Conservation (phyloP, 352 stramenopile species). For the Phytophthora crassamura region DNA sequence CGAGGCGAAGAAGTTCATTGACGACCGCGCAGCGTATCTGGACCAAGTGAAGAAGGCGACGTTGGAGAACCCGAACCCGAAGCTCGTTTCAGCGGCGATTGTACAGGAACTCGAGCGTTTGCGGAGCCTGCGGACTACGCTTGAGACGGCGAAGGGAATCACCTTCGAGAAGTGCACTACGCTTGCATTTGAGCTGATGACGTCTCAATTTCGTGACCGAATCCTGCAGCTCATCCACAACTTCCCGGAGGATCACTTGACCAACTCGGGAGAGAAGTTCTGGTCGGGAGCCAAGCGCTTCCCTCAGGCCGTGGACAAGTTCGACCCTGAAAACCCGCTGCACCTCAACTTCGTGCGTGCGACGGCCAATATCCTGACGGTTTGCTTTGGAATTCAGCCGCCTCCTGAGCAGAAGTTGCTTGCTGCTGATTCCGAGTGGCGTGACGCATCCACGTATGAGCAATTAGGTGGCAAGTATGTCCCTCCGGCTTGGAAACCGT, state of each 20-base stretch:
- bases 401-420: conserved; percentile 74
- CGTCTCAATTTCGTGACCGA: conserved; percentile 85
- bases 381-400: conserved; percentile 79
- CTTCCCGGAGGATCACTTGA: conserved; percentile 85
- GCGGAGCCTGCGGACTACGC: conserved; percentile 54
- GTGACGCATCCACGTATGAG: conserved; percentile 68
- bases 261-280: conserved; percentile 83
- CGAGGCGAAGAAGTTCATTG: conserved; percentile 88
- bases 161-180: conserved; percentile 81
- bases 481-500: conserved; percentile 69
- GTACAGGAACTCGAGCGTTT: conserved; percentile 80
- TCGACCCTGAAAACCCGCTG: conserved; percentile 66
- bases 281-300: conserved; percentile 90
- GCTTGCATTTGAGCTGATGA: conserved; percentile 79
- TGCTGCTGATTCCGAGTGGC: conserved; percentile 86
- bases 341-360: conserved; percentile 85
- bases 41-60: conserved; percentile 71
- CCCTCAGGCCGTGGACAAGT: conserved; percentile 65
- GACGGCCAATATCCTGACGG: conserved; percentile 80
- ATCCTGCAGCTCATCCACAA: conserved; percentile 90
- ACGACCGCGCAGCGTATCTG: conserved; percentile 79
- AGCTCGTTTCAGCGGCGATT: conserved; percentile 69
- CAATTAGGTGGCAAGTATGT: conserved; percentile 50
- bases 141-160: conserved; percentile 58
- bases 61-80: conserved; percentile 78